Conservation (phyloP, 805 yeast species). For the Ogataea henricii region DNA sequence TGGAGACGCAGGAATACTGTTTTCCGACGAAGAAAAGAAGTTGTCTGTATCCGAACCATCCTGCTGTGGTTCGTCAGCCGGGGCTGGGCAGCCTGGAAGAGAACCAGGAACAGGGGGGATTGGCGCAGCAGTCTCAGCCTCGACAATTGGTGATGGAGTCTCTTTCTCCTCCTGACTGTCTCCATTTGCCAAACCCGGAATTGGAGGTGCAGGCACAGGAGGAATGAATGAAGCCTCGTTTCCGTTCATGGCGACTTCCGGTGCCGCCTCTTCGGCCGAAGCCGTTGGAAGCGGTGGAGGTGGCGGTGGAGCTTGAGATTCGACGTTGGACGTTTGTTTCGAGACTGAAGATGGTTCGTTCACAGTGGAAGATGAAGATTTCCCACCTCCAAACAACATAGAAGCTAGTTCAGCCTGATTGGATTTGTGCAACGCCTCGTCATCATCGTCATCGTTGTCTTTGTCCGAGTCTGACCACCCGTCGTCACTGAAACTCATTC, state of each 20-base stretch:
- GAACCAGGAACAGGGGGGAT: constrained; percentile 1
- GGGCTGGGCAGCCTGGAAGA: not conserved
- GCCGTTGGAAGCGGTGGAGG: constrained; percentile 12
- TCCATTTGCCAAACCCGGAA: constrained; percentile 11
- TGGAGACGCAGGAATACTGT: constrained; percentile 4
- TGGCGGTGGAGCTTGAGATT: constrained; percentile 21
- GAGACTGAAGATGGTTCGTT: constrained; percentile 19
- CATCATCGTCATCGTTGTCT: constrained; percentile 42
- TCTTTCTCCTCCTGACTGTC: not conserved
- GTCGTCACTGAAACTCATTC: constrained; percentile 44
- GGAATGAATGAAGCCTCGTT: not conserved
- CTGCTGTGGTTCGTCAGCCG: not conserved
- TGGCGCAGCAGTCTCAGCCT: not conserved
- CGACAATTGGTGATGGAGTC: not conserved
- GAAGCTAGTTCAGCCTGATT: constrained; percentile 61
- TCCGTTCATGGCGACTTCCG: not conserved
- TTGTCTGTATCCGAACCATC: not conserved
- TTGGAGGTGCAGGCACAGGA: constrained; percentile 16
- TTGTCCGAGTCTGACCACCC: constrained; percentile 47
- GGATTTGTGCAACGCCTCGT: constrained; percentile 47
- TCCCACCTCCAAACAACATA: constrained; percentile 57
- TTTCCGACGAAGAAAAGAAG: constrained; percentile 3
- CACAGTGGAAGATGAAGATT: constrained; percentile 36
- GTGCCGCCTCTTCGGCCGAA: constrained; percentile 7
- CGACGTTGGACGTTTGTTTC: constrained; percentile 1